These are phyloP conservation scores for Lyophyllum decastes DNA, from an alignment of 768 basidiomycete genomes.

Conservation along the genomic window DNA sequence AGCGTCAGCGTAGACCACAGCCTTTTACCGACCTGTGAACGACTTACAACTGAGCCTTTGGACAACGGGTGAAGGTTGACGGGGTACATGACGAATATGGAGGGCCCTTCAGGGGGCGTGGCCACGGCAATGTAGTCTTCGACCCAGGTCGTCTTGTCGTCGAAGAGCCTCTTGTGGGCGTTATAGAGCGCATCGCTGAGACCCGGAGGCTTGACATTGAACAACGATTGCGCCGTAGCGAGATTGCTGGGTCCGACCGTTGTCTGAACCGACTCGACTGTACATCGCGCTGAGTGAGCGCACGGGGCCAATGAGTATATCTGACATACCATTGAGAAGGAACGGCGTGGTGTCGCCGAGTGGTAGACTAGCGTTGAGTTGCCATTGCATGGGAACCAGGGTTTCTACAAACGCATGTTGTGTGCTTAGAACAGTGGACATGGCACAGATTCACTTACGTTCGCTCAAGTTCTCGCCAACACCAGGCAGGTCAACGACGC, in stretches of 20 bases:
- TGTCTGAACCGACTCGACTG: not conserved
- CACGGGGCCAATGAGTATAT: not conserved
- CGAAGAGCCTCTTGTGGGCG: not conserved
- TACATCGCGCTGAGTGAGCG: too few relatives aligned
- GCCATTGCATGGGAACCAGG: conserved; percentile 1
- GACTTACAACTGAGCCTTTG: not conserved
- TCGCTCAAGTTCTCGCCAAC: conserved; percentile 3
- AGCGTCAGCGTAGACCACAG: not conserved
- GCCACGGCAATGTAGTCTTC: not conserved
- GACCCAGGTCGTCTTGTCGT: not conserved
- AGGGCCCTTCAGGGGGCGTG: not conserved
- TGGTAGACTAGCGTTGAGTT: conserved; percentile 1
- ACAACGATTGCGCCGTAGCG: not conserved
- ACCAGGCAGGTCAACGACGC: not conserved
- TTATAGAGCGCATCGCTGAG: not conserved
- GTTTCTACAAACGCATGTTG: not conserved
- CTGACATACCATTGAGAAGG: not conserved
- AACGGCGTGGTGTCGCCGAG: not conserved
- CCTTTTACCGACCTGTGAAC: not conserved
- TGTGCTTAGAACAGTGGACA: too few relatives aligned
- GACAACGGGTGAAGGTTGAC: not conserved
- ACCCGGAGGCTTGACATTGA: not conserved
- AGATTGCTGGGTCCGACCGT: not conserved
- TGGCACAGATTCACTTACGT: not conserved
- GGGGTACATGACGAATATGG: not conserved